Base-by-base conservation (phyloP, 1,284 basidiomycete genomes). In the Puccinia polysora region DNA sequence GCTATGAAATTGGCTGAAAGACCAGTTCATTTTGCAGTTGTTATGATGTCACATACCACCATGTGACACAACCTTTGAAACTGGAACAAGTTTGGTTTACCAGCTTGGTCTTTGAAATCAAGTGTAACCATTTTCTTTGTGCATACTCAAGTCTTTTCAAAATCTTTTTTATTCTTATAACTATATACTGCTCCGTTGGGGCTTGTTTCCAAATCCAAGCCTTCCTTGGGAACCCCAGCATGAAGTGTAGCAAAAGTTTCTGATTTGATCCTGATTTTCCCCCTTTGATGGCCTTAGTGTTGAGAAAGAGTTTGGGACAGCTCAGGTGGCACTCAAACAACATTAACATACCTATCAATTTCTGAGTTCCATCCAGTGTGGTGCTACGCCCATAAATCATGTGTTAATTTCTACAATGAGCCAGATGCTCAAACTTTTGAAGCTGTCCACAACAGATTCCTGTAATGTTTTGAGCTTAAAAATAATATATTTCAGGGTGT, bases 271-370 rank as follows among this genome's bases (percentile, higher is more conserved):
- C 36, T 45, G 23, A n/a, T 12, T 25, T 20, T 15, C 20, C n/a
- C 30, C 15, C 36, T 20, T 45, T 43, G 40, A 23, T 23, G 60
- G 38, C 60, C 40, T 34, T n/a, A 18, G n/a, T n/a, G n/a, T 23
- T 8, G 10, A 7, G 58, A 30, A 40, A 60, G 40, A n/a, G 58
- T 30, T 30, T 60, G 20, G 32, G n/a, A n/a, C 18, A 36, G 58
- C 32, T 43, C 38, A 63, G 18, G 20, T 14, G 60, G 60, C 25
- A 63, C 60, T 34, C 60, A 43, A 30, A 45, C 38, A 14, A 63
- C 60, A 32, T 63, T 30, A 8, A 63, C 60, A 63, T 63, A 12
- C 60, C 60, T 6, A 63, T 40, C 15, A 47, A 23, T 63, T 20
- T n/a, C 32, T 36, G 23, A 30, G 32, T 28, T n/a, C 60, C 60